Evolutionary conservation across 2,329 filamentous ascomycete species (phyloP).

Genomic region (Penicillium nordicum): DNA sequence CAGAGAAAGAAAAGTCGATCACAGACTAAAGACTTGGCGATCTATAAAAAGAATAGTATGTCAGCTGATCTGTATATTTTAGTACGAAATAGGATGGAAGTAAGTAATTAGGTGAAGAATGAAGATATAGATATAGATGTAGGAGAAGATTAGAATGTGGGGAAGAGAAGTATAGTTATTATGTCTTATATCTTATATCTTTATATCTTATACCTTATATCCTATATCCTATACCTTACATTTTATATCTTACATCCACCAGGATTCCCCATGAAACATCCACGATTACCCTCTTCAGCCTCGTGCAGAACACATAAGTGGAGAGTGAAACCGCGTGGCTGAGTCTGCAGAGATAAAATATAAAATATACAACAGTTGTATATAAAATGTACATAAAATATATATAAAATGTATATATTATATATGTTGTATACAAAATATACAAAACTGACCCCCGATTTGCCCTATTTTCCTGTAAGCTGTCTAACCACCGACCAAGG

Average conservation of each 20-base stretch:
- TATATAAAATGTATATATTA: no score
- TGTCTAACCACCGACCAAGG: constrained; percentile 11
- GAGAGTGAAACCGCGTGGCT: constrained; percentile 13
- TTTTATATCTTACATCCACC: not conserved
- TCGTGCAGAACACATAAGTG: constrained; percentile 4
- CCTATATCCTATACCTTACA: not conserved
- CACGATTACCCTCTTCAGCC: constrained; percentile 14
- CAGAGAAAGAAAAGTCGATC: not conserved
- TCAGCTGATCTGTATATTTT: not conserved
- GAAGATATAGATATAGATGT: not conserved
- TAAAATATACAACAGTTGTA: no score
- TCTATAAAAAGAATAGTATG: not conserved
- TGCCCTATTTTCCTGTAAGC: not conserved
- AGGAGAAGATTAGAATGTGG: not conserved
- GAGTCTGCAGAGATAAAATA: constrained; percentile 2
- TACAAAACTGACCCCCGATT: not conserved
- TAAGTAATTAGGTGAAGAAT: not conserved
- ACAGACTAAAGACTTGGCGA: not conserved
- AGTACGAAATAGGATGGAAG: not conserved
- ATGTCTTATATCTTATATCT: not conserved
- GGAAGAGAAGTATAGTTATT: not conserved
- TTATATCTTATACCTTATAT: no score
- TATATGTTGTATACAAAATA: no score
- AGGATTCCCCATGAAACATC: not conserved
- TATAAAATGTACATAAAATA: no score